Base-by-base conservation (phyloP, 345 rosid genomes). In the Arabidopsis thaliana region DNA sequence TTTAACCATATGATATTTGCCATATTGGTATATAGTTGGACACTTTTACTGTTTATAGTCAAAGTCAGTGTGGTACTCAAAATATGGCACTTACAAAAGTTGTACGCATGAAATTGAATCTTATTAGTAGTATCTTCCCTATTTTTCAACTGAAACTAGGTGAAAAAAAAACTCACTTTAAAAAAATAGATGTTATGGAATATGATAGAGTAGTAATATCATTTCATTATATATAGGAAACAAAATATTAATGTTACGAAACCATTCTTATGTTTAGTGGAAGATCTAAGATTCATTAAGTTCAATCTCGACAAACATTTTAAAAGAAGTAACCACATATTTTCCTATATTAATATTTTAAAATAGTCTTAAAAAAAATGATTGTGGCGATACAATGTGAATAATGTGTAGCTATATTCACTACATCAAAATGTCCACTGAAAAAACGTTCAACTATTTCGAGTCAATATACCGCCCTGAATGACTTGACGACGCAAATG, bases 31-130 rank as follows among this genome's bases (percentile, higher is more conserved):
- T 28, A 57, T 7, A 57, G 9, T 1, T 46, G 66, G 44, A 32
- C 23, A 51, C 57, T 67, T 68, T 75, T n/a, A 68, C 79, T 75
- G 63, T 59, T 68, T 25, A 40, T 67, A 67, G 79, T 67, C 73
- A 67, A n/a, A 25, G 37, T 28, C 12, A 25, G 37, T 28, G 12
- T 56, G 7, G 23, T 37, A 11, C 13, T 58, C n/a, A 25, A 16
- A 25, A 38, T 38, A 11, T 72, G 59, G 12, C 60, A 48, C 59
- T 67, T 56, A 49, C 8, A 11, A 11, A 73, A 42, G 20, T 64
- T 65, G 6, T 59, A 66, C 50, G 10, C 38, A 16, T 34, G 33
- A 6, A 24, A 13, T 42, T 51, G n/a, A 72, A 20, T 34, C 23
- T 23, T 10, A 69, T 16, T 16, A 16, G 20, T 16, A 16, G 20